Conservation (phyloP, 805 yeast genomes). For the Brettanomyces anomalus region DNA sequence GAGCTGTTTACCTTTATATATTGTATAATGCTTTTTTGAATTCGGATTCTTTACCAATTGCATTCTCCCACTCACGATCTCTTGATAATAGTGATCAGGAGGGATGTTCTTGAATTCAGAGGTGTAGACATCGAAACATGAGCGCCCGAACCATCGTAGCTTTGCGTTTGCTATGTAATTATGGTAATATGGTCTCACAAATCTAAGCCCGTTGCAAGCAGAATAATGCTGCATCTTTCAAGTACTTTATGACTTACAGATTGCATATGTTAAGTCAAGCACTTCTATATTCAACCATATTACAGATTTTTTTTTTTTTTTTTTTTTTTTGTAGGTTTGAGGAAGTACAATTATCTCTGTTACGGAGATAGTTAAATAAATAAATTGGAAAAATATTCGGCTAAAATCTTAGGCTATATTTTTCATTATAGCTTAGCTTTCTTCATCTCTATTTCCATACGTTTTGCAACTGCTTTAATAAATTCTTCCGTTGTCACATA, state of each 20-base stretch:
- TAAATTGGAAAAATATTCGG: no score
- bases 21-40: background rate
- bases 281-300: no score
- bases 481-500: slow-evolving; percentile 92
- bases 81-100: slow-evolving; percentile 4
- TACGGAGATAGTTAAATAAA: no score
- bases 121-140: slow-evolving; percentile 10
- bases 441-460: slow-evolving; percentile 31
- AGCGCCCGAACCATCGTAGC: slow-evolving; percentile 10
- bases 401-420: no score
- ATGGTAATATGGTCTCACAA: slow-evolving; percentile 11
- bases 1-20: slow-evolving; percentile 1
- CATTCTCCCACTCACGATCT: slow-evolving; percentile 9
- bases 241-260: no score
- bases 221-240: background rate
- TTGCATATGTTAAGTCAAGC: no score
- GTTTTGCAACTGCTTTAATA: slow-evolving; percentile 68
- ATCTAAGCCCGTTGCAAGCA: slow-evolving; percentile 8
- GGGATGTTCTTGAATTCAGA: slow-evolving; percentile 9
- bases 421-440: slow-evolving; percentile 1
- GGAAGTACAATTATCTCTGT: no score
- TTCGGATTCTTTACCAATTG: slow-evolving; percentile 5
- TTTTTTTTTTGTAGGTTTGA: no score
- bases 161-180: slow-evolving; percentile 8
- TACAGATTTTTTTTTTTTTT: no score